phyloP scores from a whole-genome alignment of 257 asterid species.

The Plantago major region DNA sequence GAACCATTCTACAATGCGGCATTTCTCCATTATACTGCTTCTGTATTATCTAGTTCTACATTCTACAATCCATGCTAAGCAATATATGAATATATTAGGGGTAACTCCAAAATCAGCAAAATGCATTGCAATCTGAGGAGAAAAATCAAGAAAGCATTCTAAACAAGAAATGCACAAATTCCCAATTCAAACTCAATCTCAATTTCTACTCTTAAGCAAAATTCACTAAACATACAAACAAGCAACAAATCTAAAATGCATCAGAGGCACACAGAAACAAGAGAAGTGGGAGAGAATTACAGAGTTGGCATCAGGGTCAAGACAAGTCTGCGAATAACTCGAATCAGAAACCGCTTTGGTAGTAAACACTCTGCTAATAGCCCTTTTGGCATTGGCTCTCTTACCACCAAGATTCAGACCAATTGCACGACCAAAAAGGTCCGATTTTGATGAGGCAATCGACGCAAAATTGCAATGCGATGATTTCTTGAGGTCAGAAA shows the following conservation, averaged over 20 bases:
- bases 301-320: constrained; percentile 58
- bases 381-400: constrained; percentile 17
- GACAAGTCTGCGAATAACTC: constrained; percentile 49
- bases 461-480: constrained; percentile 24
- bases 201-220: too few species aligned
- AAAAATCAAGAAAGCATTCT: background rate
- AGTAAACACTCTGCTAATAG: constrained; percentile 37
- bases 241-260: constrained; percentile 1
- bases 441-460: constrained; percentile 36
- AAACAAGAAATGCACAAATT: background rate
- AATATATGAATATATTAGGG: too few species aligned
- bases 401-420: constrained; percentile 11
- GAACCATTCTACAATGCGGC: too few species aligned
- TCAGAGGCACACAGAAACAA: background rate
- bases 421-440: constrained; percentile 36
- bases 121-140: background rate
- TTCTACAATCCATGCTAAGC: too few species aligned
- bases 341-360: constrained; percentile 66
- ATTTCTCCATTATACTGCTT: too few species aligned
- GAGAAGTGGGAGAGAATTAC: constrained; percentile 25
- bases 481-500: constrained; percentile 21
- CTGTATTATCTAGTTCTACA: too few species aligned
- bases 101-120: background rate
- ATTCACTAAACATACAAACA: background rate
- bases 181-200: background rate